Base-by-base conservation (phyloP, 257 asterid genomes). In the Fraxinus excelsior region DNA sequence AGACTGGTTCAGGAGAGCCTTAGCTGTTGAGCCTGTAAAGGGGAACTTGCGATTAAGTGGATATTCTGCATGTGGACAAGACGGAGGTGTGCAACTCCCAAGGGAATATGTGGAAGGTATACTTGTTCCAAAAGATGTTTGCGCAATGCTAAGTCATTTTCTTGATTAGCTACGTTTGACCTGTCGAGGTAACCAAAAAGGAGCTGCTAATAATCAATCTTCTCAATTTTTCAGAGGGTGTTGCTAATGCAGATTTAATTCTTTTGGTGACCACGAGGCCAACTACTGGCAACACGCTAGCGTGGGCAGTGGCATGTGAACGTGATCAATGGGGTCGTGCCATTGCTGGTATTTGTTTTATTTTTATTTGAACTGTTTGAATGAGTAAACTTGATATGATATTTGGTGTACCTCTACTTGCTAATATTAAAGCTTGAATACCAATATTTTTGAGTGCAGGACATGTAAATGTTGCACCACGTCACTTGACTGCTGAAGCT, bases 291-390 rank as follows among this genome's bases (percentile, higher is more conserved):
- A 92, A 91, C 81, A 94, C 98, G 68, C 89, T 94, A 53, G 98
- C 98, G 18, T 94, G 98, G 98, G 98, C 98, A 6, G 98, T 94
- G 79, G 97, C 98, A n/a, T 94, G 98, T 58, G 98, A 94, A 83
- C 97, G 98, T 76, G 98, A 94, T 84, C 98, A 94, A 81, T 94
- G 98, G 98, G 98, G 98, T 56, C 98, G 98, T 77, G 98, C 98
- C 73, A 91, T 94, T 70, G 98, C 98, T 71, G 98, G 98, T 94
- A 90, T 28, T 6, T 35, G 13, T 38, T 25, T 38, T 64, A 32
- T 70, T 32, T 21, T 1, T 62, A 25, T 62, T 23, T 67, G 12
- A 51, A 76, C 62, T 65, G 32, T 73, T 78, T 74, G 42, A 42
- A 67, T 40, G 72, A 86, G 23, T 37, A 35, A 34, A 38, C 64